Percentiles rank a stretch among this genome's conserved stretches.
phyloP scores from a whole-genome alignment of 805 yeast genomes.

The Metschnikowia henanensis region DNA sequence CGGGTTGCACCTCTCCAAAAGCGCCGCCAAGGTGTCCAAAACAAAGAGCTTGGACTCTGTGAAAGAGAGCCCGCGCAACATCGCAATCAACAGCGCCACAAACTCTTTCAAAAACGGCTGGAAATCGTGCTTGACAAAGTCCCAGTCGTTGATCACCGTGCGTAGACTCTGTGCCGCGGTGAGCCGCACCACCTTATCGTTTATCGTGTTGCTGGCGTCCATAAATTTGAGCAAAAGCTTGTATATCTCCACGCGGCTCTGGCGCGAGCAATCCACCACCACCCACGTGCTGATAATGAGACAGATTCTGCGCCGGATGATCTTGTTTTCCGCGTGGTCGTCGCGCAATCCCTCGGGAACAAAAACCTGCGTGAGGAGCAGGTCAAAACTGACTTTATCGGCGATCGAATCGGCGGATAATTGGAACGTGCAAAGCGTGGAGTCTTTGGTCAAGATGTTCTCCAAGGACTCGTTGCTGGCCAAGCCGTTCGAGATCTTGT shows the following conservation, averaged over 20 bases:
- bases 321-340: conserved; percentile 48
- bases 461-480: conserved; percentile 31
- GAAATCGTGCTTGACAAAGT: conserved; percentile 68
- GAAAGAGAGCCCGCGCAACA: conserved; percentile 51
- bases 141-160: conserved; percentile 81
- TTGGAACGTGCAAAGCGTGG: conserved; percentile 82
- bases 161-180: conserved; percentile 72
- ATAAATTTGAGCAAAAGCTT: conserved; percentile 54
- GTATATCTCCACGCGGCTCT: conserved; percentile 59
- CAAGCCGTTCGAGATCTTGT: conserved; percentile 52
- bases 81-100: conserved; percentile 47
- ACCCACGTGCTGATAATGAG: conserved; percentile 82
- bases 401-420: conserved; percentile 66
- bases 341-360: conserved; percentile 63
- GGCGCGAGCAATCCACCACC: conserved; percentile 59
- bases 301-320: conserved; percentile 76
- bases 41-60: conserved; percentile 80
- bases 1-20: conserved; percentile 67
- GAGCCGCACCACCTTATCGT: conserved; percentile 80
- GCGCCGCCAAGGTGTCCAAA: conserved; percentile 62
- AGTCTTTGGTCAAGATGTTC: conserved; percentile 70
- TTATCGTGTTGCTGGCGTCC: conserved; percentile 40
- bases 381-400: conserved; percentile 67
- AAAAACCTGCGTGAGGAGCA: conserved; percentile 55
- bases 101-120: conserved; percentile 60